Evolutionary conservation across 106 monocot species (phyloP).

Genomic region (Dendrobium officinale): DNA sequence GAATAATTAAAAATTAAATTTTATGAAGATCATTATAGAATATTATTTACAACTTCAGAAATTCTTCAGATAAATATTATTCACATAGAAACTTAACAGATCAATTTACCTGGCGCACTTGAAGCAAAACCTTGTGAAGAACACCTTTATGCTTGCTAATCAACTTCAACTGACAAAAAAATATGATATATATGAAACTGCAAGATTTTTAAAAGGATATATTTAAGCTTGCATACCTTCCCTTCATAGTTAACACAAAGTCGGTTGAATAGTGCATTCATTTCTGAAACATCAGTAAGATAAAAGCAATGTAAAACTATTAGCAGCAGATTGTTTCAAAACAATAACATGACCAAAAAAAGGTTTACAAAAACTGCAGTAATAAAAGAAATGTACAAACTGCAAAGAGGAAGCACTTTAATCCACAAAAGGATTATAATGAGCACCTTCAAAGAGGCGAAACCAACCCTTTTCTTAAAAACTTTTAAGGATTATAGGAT

Average conservation of each 20-base stretch:
- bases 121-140: constrained; percentile 74
- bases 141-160: constrained; percentile 61
- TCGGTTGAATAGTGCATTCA: constrained; percentile 77
- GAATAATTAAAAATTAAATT: background rate
- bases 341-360: background rate
- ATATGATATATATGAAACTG: background rate
- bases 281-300: constrained; percentile 42
- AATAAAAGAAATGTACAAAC: background rate
- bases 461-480: too few species aligned
- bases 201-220: background rate
- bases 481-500: too few species aligned
- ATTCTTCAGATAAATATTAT: background rate
- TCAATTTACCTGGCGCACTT: constrained; percentile 57
- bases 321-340: background rate
- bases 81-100: background rate
- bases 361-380: background rate
- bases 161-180: constrained; percentile 54
- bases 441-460: too few species aligned
- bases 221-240: constrained; percentile 44
- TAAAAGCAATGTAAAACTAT: background rate
- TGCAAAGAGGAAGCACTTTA: background rate
- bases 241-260: constrained; percentile 78
- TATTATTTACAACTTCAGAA: background rate
- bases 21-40: background rate
- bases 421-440: background rate